phyloP scores from a whole-genome alignment of 1,284 basidiomycete species.

The Leccinum pachyderme region DNA sequence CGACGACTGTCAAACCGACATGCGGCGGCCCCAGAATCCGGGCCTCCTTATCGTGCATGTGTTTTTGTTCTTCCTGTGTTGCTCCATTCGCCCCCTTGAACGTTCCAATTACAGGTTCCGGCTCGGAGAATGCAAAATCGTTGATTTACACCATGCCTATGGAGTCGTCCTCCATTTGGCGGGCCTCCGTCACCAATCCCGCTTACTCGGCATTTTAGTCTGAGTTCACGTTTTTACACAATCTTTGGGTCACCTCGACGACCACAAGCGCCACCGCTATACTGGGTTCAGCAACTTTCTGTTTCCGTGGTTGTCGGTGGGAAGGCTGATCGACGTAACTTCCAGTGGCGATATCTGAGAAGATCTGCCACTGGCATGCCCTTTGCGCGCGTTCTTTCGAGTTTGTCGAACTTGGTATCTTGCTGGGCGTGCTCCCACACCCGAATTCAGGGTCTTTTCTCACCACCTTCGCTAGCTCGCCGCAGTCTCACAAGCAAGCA shows the following conservation, averaged over 20 bases:
- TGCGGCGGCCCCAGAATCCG: conserved; percentile 29
- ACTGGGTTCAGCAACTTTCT: conserved; percentile 1
- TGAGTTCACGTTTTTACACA: conserved; percentile 8
- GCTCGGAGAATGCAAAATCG: conserved; percentile 4
- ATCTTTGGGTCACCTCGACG: conserved; percentile 4
- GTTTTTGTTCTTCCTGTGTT: conserved; percentile 4
- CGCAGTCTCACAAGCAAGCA: conserved; percentile 15
- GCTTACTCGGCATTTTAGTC: conserved; percentile 3
- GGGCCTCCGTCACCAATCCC: background rate
- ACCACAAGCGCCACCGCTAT: background rate
- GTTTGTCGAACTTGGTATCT: conserved; percentile 8
- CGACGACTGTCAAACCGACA: conserved; percentile 11
- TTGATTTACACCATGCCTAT: background rate
- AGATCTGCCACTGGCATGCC: conserved; percentile 23
- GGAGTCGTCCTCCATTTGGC: conserved; percentile 4
- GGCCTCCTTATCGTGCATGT: conserved; percentile 1
- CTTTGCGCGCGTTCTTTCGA: conserved; percentile 26
- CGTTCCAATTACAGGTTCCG: conserved; percentile 16
- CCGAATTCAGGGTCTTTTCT: conserved; percentile 21
- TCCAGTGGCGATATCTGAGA: conserved; percentile 16
- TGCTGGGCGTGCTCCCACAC: conserved; percentile 14
- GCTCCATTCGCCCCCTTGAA: conserved; percentile 21
- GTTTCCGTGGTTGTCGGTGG: conserved; percentile 19
- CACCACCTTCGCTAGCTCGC: conserved; percentile 19
- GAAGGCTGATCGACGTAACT: conserved; percentile 11